A percentile compares a stretch with the other conserved stretches of the same genome.
Conservation (phyloP, 805 yeast species). For the Ogataea pini region DNA sequence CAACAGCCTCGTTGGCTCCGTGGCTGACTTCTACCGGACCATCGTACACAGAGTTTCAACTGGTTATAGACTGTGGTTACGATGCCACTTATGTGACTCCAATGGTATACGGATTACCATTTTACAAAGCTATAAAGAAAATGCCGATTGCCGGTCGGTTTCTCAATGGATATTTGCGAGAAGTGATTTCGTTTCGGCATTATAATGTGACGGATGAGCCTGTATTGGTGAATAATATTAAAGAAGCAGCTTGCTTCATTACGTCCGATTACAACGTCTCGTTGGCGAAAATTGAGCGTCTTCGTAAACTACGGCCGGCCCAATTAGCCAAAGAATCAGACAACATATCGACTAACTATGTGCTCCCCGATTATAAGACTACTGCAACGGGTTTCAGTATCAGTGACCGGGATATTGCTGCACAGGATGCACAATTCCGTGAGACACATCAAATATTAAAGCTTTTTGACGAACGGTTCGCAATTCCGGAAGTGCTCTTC, state of each 20-base stretch:
- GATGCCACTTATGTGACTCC: conserved; percentile 88
- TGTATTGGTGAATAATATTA: conserved; percentile 76
- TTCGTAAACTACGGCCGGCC: conserved; percentile 23
- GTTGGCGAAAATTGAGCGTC: conserved; percentile 28
- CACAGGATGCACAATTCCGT: conserved; percentile 7
- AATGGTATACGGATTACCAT: conserved; percentile 71
- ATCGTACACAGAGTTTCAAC: conserved; percentile 54
- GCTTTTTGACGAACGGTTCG: conserved; percentile 81
- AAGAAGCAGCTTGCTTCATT: conserved; percentile 75
- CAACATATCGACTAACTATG: conserved; percentile 59
- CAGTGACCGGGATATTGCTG: conserved; percentile 16
- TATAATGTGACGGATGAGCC: conserved; percentile 94
- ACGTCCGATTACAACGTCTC: conserved; percentile 51
- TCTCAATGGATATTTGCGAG: conserved; percentile 79
- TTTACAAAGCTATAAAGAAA: conserved; percentile 74
- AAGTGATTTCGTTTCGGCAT: conserved; percentile 84
- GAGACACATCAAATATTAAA: conserved; percentile 53
- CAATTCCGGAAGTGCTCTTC: conserved; percentile 82
- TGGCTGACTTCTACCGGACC: conserved; percentile 45
- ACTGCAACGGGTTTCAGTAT: conserved; percentile 66
- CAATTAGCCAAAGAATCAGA: conserved; percentile 26
- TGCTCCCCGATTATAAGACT: conserved; percentile 84
- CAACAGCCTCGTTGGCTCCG: conserved; percentile 61
- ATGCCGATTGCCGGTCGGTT: conserved; percentile 86
- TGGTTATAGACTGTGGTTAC: conserved; percentile 87